Percentiles rank a stretch among this genome's conserved stretches.
Conservation (phyloP, 768 basidiomycete species). For the Leccinellum rugosiceps region DNA sequence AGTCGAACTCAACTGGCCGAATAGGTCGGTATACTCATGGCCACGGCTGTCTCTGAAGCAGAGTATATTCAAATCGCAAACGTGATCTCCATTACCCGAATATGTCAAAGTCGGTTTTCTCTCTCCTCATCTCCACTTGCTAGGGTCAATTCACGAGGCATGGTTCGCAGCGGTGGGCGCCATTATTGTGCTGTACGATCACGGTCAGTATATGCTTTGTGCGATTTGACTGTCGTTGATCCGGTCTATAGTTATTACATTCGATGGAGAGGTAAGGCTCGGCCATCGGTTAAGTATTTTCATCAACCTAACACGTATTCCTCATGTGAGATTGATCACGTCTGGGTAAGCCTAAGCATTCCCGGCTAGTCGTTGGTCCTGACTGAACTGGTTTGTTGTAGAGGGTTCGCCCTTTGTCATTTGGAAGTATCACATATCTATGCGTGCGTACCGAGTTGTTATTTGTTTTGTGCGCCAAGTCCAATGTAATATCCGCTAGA, state of each 20-base stretch:
- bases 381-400: not conserved
- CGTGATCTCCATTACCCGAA: constrained; percentile 1
- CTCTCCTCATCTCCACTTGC: not conserved
- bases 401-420: not conserved
- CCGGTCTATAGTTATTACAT: constrained; percentile 6
- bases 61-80: not conserved
- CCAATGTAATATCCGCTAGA: constrained; percentile 2
- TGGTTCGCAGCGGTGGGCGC: constrained; percentile 6
- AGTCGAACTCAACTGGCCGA: not conserved
- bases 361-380: not conserved
- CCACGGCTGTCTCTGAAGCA: not conserved
- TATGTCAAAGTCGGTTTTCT: constrained; percentile 12
- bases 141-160: not conserved
- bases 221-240: not conserved
- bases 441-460: constrained; percentile 4
- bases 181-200: constrained; percentile 20
- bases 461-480: not conserved
- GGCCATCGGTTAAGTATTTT: not conserved
- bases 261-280: constrained; percentile 15
- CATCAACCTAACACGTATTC: not conserved
- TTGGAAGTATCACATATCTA: not conserved
- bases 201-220: constrained; percentile 3
- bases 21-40: not conserved
- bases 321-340: constrained; percentile 11
- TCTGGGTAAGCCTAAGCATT: constrained; percentile 14